Conservation (phyloP, 202 grass and related monocot species). For the Cymbopogon flexuosus region DNA sequence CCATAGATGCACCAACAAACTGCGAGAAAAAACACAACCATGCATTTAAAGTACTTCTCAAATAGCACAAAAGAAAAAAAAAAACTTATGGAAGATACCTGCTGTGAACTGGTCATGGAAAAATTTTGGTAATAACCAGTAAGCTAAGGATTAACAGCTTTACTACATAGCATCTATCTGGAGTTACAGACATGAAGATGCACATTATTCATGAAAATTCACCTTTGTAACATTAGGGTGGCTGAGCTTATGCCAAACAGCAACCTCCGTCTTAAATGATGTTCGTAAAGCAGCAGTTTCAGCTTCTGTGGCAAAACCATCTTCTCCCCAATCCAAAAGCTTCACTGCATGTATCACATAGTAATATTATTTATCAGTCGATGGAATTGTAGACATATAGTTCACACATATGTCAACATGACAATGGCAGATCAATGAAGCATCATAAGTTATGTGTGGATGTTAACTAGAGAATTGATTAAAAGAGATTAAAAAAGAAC, state of each 20-base stretch:
- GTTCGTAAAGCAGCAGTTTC: constrained; percentile 54
- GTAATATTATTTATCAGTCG: constrained; percentile 15
- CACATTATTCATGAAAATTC: constrained; percentile 9
- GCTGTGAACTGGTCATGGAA: neutral
- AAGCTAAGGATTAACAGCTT: constrained; percentile 15
- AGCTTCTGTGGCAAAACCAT: constrained; percentile 62
- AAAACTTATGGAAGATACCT: neutral
- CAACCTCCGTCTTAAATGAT: constrained; percentile 74
- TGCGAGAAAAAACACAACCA: constrained; percentile 35
- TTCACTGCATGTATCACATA: constrained; percentile 59
- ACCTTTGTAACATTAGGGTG: constrained; percentile 93
- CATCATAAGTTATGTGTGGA: neutral
- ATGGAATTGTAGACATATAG: constrained; percentile 19
- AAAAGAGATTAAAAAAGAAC: neutral
- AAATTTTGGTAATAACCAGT: neutral
- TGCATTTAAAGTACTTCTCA: constrained; percentile 18
- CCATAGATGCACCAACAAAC: constrained; percentile 96
- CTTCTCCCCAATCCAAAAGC: constrained; percentile 93
- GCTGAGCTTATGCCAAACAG: constrained; percentile 84
- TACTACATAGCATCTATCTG: neutral
- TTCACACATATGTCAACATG: constrained; percentile 14
- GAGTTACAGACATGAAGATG: neutral
- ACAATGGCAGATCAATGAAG: neutral
- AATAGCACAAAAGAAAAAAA: neutral
- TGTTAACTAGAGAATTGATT: neutral